phyloP scores from a whole-genome alignment of 1,139 yeast genomes.

The Kodamaea derodonti region DNA sequence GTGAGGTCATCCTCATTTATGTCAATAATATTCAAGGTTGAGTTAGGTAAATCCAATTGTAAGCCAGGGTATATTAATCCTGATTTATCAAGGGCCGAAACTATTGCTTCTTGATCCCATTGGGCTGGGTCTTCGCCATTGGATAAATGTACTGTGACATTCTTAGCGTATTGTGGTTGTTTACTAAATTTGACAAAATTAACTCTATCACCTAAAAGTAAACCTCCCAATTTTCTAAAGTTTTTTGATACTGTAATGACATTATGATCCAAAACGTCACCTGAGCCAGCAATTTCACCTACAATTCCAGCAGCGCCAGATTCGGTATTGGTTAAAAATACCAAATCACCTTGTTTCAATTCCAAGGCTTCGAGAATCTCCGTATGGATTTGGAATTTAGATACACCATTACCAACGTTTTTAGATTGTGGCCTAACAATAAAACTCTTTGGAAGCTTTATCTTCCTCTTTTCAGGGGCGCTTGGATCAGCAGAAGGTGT shows the following conservation, averaged over 20 bases:
- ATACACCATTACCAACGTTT: constrained; percentile 7
- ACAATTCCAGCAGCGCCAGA: constrained; percentile 43
- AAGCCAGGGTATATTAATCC: constrained; percentile 61
- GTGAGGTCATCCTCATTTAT: constrained; percentile 19
- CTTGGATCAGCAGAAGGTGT: constrained; percentile 17
- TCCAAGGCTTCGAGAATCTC: constrained; percentile 53
- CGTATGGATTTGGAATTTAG: constrained; percentile 48
- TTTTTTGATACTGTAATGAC: constrained; percentile 50
- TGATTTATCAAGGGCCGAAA: constrained; percentile 35
- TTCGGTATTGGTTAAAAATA: constrained; percentile 47
- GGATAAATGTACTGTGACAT: constrained; percentile 14
- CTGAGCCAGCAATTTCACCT: constrained; percentile 40
- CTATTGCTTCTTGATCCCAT: not conserved
- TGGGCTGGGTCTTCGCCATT: constrained; percentile 8
- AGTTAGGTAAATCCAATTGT: constrained; percentile 9
- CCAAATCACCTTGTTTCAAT: constrained; percentile 50
- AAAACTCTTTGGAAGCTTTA: constrained; percentile 44
- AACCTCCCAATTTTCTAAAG: constrained; percentile 51
- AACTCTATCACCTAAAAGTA: constrained; percentile 72
- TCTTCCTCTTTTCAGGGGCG: constrained; percentile 29
- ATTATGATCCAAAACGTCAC: constrained; percentile 40
- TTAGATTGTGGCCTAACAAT: constrained; percentile 54
- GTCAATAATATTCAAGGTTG: constrained; percentile 18
- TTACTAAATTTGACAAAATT: constrained; percentile 38
- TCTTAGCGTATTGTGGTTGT: constrained; percentile 51